Percentiles rank a stretch among this genome's conserved stretches.
These are phyloP conservation scores for Talaromyces liani DNA, from an alignment of 495 filamentous ascomycete genomes.

Conservation along the genomic window DNA sequence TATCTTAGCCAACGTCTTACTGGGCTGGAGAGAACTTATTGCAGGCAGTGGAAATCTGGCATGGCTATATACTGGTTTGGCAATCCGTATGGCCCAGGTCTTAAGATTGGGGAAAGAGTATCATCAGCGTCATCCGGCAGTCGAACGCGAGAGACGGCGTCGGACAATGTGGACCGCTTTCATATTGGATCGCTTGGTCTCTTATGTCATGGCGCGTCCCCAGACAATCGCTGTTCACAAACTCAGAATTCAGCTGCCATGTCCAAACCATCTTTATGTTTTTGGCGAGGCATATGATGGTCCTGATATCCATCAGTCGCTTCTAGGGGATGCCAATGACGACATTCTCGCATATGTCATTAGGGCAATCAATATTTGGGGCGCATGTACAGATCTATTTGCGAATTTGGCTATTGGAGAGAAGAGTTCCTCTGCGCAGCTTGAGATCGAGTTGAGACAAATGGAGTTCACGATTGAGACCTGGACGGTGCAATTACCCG, in stretches of 20 bases:
- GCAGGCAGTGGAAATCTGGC: too few species aligned
- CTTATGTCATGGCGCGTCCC: too few species aligned
- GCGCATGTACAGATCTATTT: not conserved
- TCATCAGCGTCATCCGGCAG: too few species aligned
- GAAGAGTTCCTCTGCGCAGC: not conserved
- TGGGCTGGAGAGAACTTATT: too few species aligned
- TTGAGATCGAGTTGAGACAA: not conserved
- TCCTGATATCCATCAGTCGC: not conserved
- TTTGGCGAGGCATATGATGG: not conserved
- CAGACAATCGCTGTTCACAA: not conserved
- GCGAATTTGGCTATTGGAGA: not conserved
- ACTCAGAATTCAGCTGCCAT: not conserved
- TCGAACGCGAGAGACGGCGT: too few species aligned
- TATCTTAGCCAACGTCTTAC: too few species aligned
- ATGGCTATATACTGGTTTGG: too few species aligned
- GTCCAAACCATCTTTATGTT: not conserved
- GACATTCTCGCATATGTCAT: not conserved
- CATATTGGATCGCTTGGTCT: too few species aligned
- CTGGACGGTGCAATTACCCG: not conserved
- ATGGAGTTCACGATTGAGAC: not conserved
- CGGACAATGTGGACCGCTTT: too few species aligned
- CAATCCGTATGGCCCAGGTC: too few species aligned
- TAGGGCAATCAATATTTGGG: not conserved
- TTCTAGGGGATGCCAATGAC: not conserved
- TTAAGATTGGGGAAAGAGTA: too few species aligned